A percentile compares a stretch with the other conserved stretches of the same genome.
Conservation (phyloP, 164 flowering plant genomes). For the Kingdonia uniflora region DNA sequence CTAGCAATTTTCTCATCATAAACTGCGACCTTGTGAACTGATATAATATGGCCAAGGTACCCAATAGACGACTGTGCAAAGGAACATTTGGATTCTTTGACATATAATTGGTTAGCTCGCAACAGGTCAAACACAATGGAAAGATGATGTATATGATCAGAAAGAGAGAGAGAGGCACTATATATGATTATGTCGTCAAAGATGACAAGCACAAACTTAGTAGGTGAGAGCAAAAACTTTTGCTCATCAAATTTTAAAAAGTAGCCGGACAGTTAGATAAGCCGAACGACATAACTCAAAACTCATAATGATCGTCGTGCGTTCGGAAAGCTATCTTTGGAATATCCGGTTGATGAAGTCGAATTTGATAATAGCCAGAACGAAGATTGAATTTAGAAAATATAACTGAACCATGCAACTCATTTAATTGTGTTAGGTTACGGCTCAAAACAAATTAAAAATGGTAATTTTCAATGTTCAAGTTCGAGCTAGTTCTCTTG, state of each 20-base stretch:
- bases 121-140: background rate
- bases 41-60: slow-evolving; percentile 4
- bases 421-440: too few relatives aligned
- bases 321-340: slow-evolving; percentile 5
- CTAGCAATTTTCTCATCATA: background rate
- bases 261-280: slow-evolving; percentile 3
- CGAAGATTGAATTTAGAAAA: slow-evolving; percentile 3
- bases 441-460: too few relatives aligned
- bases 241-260: slow-evolving; percentile 7
- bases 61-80: background rate
- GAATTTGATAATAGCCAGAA: slow-evolving; percentile 8
- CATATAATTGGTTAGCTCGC: background rate
- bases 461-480: too few relatives aligned
- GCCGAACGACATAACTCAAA: too few relatives aligned
- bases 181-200: too few relatives aligned
- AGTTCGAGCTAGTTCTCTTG: too few relatives aligned
- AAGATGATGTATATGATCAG: slow-evolving; percentile 1
- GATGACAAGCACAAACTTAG: slow-evolving; percentile 2
- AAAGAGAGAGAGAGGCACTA: background rate
- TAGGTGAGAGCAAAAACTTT: background rate
- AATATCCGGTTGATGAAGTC: background rate
- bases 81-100: background rate
- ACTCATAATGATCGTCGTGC: slow-evolving; percentile 3
- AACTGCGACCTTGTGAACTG: background rate
- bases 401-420: background rate